Evolutionary conservation across 2,329 filamentous ascomycete genomes (phyloP).

Genomic region (Cladosporium sp.): DNA sequence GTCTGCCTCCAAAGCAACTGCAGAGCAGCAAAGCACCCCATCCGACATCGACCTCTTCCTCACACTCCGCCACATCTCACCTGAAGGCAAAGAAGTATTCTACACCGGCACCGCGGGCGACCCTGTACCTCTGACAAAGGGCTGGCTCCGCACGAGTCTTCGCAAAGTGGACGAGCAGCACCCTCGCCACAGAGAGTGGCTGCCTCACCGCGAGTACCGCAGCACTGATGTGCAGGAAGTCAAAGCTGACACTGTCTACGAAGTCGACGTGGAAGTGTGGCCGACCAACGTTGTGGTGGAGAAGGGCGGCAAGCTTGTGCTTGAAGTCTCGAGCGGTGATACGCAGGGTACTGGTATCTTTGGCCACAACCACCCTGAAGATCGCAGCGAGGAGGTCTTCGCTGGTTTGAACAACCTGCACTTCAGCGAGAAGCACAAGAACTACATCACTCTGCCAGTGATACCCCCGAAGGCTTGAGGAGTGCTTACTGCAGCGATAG

Average conservation of each 20-base stretch:
- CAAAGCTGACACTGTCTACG: slow-evolving; percentile 52
- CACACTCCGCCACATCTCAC: slow-evolving; percentile 55
- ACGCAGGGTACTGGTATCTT: slow-evolving; percentile 59
- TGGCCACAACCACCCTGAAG: slow-evolving; percentile 47
- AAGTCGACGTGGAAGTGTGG: slow-evolving; percentile 61
- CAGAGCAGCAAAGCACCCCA: slow-evolving; percentile 30
- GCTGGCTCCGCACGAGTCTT: slow-evolving; percentile 58
- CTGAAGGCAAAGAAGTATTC: slow-evolving; percentile 53
- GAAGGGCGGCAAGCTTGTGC: slow-evolving; percentile 50
- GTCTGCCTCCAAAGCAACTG: slow-evolving; percentile 35
- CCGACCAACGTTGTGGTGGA: slow-evolving; percentile 58
- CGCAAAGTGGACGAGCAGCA: slow-evolving; percentile 52
- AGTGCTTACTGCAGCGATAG: neutral
- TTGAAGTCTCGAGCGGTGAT: slow-evolving; percentile 55
- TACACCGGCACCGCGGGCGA: slow-evolving; percentile 66
- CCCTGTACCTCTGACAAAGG: slow-evolving; percentile 59
- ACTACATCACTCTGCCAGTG: slow-evolving; percentile 52
- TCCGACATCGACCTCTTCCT: slow-evolving; percentile 62
- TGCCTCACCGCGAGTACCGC: slow-evolving; percentile 58
- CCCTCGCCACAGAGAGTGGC: slow-evolving; percentile 49
- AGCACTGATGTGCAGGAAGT: slow-evolving; percentile 55
- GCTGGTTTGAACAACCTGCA: slow-evolving; percentile 51
- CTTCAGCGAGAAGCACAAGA: slow-evolving; percentile 47
- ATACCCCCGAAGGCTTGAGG: slow-evolving; percentile 39
- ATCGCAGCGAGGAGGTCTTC: slow-evolving; percentile 43